A percentile compares a stretch with the other conserved stretches of the same genome.
These are phyloP conservation scores for Exophiala spinifera DNA, from an alignment of 2,329 filamentous ascomycete genomes.

Conservation along the genomic window DNA sequence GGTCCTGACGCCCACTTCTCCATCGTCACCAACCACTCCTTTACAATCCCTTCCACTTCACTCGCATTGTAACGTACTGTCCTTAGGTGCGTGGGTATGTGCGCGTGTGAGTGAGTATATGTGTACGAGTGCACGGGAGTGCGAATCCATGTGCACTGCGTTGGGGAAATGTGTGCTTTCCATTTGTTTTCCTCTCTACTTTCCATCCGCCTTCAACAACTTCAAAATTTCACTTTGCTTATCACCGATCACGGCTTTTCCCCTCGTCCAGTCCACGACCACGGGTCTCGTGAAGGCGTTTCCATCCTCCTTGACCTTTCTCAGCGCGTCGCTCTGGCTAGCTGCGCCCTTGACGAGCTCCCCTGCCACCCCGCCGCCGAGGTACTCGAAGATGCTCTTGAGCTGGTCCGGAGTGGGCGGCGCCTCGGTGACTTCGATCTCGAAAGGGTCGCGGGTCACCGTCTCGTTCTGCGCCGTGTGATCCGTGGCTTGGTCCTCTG, in stretches of 20 bases:
- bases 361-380: conserved; percentile 59
- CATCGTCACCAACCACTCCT: too few species aligned
- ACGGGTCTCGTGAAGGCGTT: conserved; percentile 72
- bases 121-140: too few species aligned
- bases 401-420: conserved; percentile 79
- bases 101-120: too few species aligned
- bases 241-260: conserved; percentile 71
- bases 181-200: too few species aligned
- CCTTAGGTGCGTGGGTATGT: too few species aligned
- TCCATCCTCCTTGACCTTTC: conserved; percentile 68
- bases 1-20: too few species aligned
- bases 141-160: too few species aligned
- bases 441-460: conserved; percentile 66
- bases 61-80: too few species aligned
- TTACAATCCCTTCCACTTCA: too few species aligned
- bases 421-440: conserved; percentile 78
- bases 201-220: conserved; percentile 56
- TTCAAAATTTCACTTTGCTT: conserved; percentile 87
- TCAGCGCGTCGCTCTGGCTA: conserved; percentile 73
- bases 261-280: conserved; percentile 94
- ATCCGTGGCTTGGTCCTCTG: conserved; percentile 70
- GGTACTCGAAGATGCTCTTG: conserved; percentile 77
- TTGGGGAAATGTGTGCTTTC: too few species aligned
- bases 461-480: conserved; percentile 58
- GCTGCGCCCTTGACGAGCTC: conserved; percentile 73